Conservation (phyloP, 208 protist species). For the Leishmania tropica region DNA sequence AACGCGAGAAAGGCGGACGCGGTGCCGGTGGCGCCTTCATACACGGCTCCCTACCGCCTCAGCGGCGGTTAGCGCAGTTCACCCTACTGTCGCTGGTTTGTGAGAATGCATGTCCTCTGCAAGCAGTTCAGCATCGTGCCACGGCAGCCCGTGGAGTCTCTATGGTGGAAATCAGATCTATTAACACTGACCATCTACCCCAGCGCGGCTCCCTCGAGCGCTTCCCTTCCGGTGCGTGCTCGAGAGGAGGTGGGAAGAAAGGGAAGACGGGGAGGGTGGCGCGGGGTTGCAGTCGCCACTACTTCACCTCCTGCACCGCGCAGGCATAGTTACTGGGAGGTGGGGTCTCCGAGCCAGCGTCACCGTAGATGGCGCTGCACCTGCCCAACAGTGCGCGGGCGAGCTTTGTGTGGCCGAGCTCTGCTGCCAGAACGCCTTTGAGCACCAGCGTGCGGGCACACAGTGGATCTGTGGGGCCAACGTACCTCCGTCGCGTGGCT, state of each 20-base stretch:
- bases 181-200: background rate
- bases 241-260: background rate
- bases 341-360: background rate
- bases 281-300: background rate
- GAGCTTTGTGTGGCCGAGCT: constrained; percentile 32
- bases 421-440: constrained; percentile 41
- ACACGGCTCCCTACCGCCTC: background rate
- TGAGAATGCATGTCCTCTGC: background rate
- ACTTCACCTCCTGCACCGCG: background rate
- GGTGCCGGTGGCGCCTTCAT: background rate
- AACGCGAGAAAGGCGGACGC: background rate
- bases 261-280: background rate
- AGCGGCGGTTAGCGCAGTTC: background rate
- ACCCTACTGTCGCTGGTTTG: background rate
- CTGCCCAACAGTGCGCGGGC: constrained; percentile 16
- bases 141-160: background rate
- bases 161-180: background rate
- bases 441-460: constrained; percentile 29
- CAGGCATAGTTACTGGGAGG: background rate
- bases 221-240: background rate
- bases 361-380: constrained; percentile 6
- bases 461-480: constrained; percentile 54
- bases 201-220: background rate
- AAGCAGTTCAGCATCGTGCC: background rate
- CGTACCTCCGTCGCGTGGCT: constrained; percentile 35